Evolutionary conservation across 805 yeast species (phyloP).

Genomic region (Barnettozyma sp.): DNA sequence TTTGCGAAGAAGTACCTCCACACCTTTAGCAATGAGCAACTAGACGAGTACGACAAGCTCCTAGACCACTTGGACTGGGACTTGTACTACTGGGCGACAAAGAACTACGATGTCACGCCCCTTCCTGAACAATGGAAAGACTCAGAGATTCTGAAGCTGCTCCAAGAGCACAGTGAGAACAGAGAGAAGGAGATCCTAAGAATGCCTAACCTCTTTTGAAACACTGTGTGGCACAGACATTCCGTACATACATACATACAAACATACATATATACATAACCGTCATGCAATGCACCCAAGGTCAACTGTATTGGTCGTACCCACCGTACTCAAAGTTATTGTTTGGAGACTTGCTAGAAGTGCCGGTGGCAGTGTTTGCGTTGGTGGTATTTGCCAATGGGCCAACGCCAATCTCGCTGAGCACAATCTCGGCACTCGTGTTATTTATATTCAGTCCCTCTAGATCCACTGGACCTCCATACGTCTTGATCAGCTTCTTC

Average conservation of each 20-base stretch:
- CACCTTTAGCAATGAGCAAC: conserved; percentile 51
- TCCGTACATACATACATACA: conserved; percentile 1
- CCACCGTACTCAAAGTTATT: conserved; percentile 35
- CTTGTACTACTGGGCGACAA: conserved; percentile 95
- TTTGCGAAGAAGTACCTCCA: conserved; percentile 74
- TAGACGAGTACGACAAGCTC: conserved; percentile 78
- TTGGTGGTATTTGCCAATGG: conserved; percentile 46
- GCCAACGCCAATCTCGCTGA: conserved; percentile 78
- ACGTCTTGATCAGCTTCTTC: conserved; percentile 43
- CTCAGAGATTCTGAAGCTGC: conserved; percentile 50
- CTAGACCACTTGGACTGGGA: conserved; percentile 99
- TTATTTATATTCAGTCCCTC: conserved; percentile 37
- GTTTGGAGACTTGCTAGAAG: conserved; percentile 20
- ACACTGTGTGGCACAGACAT: background rate
- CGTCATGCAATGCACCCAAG: too few species aligned
- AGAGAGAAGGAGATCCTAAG: conserved; percentile 65
- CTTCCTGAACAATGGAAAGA: conserved; percentile 82
- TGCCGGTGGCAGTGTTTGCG: conserved; percentile 16
- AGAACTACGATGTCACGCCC: conserved; percentile 72
- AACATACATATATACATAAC: too few species aligned
- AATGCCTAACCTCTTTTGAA: conserved; percentile 63
- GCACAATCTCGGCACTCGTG: conserved; percentile 74
- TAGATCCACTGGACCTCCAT: conserved; percentile 31
- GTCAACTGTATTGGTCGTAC: conserved; percentile 30
- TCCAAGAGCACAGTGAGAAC: conserved; percentile 73